A percentile compares a stretch with the other conserved stretches of the same genome.
Evolutionary conservation across 257 asterid genomes (phyloP).

Genomic region (Primulina tabacum): DNA sequence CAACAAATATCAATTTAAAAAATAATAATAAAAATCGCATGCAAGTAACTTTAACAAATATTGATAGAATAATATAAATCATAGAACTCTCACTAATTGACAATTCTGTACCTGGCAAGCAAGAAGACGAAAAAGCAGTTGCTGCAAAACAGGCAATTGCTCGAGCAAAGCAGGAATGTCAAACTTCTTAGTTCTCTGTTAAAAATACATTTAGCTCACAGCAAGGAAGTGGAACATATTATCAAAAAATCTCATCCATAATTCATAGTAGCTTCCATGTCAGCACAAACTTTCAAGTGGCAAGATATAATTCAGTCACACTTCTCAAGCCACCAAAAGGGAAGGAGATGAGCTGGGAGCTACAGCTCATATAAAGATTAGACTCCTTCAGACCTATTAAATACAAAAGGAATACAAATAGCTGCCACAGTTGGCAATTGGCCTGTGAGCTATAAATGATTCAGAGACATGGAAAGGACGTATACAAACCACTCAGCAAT

Average conservation of each 20-base stretch:
- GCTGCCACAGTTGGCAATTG: no score
- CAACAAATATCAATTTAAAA: conserved; percentile 11
- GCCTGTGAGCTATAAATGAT: not conserved
- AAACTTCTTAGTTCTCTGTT: conserved; percentile 59
- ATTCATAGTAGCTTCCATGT: conserved; percentile 6
- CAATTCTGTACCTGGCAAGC: conserved; percentile 53
- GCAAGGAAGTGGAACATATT: not conserved
- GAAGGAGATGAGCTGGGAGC: not conserved
- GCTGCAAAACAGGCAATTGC: conserved; percentile 63
- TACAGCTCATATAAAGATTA: not conserved
- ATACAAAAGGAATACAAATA: not conserved
- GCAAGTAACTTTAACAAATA: conserved; percentile 13
- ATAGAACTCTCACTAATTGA: not conserved
- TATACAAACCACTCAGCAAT: not conserved
- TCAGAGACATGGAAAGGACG: not conserved
- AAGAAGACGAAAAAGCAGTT: conserved; percentile 73
- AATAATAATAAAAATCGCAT: not conserved
- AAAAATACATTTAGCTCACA: conserved; percentile 17
- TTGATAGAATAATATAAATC: not conserved
- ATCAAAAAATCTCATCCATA: conserved; percentile 1
- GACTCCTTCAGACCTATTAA: conserved; percentile 6
- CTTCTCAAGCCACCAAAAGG: conserved; percentile 13
- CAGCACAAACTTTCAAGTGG: not conserved
- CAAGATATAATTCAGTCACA: not conserved
- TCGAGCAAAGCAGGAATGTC: conserved; percentile 55